Evolutionary conservation across 768 basidiomycete genomes (phyloP), one percentile per base, ranked within the genome.

Genomic region (Lentinula sp.): DNA sequence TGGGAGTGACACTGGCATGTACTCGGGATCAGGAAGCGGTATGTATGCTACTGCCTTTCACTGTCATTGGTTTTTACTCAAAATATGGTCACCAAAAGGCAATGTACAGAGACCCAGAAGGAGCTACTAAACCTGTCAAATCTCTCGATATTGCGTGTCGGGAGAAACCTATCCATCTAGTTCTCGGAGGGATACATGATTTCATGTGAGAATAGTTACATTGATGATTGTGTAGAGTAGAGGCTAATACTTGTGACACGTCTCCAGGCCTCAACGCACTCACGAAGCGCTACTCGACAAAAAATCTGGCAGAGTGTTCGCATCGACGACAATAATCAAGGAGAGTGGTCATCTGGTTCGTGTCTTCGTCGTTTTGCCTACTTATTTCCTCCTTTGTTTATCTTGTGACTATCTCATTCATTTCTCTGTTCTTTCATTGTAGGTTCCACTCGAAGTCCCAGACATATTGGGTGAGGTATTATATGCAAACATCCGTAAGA

Each of bases 11-110:
- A 1, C 70, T 88, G 3, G 81, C 82, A 6, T 89, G 87, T 64
- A 80, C 78, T 0, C 79, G 80, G 21, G 77, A 85, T 46, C 84
- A 89, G 67, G 87, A 89, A 73, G 78, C 76, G 53, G 86, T 87
- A 64, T 61, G 81, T 72, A 7, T 16, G 10, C 13, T 34, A 7
- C 15, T 37, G 10, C 57, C 48, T 37, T 61, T 46, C 61, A 52
- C 28, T 32, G 28, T 60, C 23, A n/a, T 31, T 34, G 5, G 16
- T 8, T 39, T 39, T 5, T 50, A 1, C 37, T 37, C 28, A 10
- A 34, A 3, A 42, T 7, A 18, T 9, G 6, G 16, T 13, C 13
- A 5, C 9, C 34, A 16, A 2, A 54, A 87, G 86, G 80, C 78
- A 1, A 88, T 88, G 86, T 88, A 88, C 65, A 69, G 75, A 43